Percentiles rank a stretch among this genome's conserved stretches.
These are phyloP conservation scores for Hemileia vastatrix DNA, from an alignment of 1,284 basidiomycete genomes.

Conservation along the genomic window DNA sequence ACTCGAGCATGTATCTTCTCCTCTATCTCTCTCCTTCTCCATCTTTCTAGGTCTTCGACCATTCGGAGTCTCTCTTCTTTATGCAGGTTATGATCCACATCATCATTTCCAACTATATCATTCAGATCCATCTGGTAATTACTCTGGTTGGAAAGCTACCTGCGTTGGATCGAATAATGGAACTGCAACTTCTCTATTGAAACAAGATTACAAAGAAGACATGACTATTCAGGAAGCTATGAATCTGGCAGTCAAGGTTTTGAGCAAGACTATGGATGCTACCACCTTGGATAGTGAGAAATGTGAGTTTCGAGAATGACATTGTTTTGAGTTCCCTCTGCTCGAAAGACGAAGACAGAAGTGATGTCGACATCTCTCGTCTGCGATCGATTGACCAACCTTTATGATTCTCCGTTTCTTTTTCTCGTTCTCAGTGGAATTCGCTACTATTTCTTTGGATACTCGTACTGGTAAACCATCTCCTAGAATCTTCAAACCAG, in stretches of 20 bases:
- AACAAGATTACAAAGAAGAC: slow-evolving; percentile 98
- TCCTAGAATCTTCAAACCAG: slow-evolving; percentile 82
- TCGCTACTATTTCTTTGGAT: slow-evolving; percentile 82
- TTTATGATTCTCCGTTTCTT: slow-evolving; percentile 7
- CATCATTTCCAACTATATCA: slow-evolving; percentile 96
- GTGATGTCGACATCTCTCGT: background rate
- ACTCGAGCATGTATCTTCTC: background rate
- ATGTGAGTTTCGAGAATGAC: slow-evolving; percentile 58
- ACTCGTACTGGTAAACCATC: slow-evolving; percentile 64
- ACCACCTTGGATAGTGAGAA: slow-evolving; percentile 91
- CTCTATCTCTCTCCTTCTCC: background rate
- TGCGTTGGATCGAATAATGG: slow-evolving; percentile 96
- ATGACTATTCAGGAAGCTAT: slow-evolving; percentile 80
- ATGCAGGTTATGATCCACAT: slow-evolving; percentile 90
- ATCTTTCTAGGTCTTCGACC: slow-evolving; percentile 68
- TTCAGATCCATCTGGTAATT: slow-evolving; percentile 95
- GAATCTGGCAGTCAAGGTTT: slow-evolving; percentile 75
- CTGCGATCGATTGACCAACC: background rate
- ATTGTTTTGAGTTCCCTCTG: background rate
- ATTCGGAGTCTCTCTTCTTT: slow-evolving; percentile 91
- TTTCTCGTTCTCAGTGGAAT: slow-evolving; percentile 65
- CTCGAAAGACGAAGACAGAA: background rate
- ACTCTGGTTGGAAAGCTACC: slow-evolving; percentile 97
- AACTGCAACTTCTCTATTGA: slow-evolving; percentile 80
- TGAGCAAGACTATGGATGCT: slow-evolving; percentile 99